Conservation (phyloP, 2,329 filamentous ascomycete genomes). For the Fonsecaea monophora region DNA sequence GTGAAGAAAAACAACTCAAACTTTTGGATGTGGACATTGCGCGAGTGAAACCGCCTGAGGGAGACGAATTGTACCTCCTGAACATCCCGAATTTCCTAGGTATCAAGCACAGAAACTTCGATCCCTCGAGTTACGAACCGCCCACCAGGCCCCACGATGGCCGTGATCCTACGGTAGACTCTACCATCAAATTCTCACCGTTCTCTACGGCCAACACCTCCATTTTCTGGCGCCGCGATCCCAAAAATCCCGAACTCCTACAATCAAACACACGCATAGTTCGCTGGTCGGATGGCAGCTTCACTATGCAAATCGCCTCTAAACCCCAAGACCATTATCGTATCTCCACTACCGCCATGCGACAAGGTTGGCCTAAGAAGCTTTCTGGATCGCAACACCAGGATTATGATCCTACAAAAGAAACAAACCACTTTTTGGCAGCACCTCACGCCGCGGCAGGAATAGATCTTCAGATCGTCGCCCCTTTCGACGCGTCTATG, state of each 20-base stretch:
- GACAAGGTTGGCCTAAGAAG: conserved; percentile 55
- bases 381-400: conserved; percentile 18
- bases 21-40: conserved; percentile 48
- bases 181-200: conserved; percentile 60
- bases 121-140: conserved; percentile 65
- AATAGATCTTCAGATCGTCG: conserved; percentile 65
- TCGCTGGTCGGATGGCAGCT: conserved; percentile 70
- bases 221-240: conserved; percentile 69
- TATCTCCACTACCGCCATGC: conserved; percentile 63
- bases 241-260: conserved; percentile 61
- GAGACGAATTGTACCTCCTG: conserved; percentile 67
- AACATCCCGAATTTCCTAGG: conserved; percentile 69
- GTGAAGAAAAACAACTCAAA: conserved; percentile 55
- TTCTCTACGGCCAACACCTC: conserved; percentile 70
- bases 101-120: conserved; percentile 67
- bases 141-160: conserved; percentile 63
- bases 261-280: conserved; percentile 72
- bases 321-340: conserved; percentile 67
- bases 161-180: conserved; percentile 43
- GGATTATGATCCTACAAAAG: conserved; percentile 61
- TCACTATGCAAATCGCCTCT: conserved; percentile 70
- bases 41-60: conserved; percentile 64
- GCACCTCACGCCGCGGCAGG: conserved; percentile 63
- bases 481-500: conserved; percentile 67
- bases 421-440: conserved; percentile 69